Evolutionary conservation across 305 asterid genomes (phyloP).

Genomic region (Fraxinus dipetala): DNA sequence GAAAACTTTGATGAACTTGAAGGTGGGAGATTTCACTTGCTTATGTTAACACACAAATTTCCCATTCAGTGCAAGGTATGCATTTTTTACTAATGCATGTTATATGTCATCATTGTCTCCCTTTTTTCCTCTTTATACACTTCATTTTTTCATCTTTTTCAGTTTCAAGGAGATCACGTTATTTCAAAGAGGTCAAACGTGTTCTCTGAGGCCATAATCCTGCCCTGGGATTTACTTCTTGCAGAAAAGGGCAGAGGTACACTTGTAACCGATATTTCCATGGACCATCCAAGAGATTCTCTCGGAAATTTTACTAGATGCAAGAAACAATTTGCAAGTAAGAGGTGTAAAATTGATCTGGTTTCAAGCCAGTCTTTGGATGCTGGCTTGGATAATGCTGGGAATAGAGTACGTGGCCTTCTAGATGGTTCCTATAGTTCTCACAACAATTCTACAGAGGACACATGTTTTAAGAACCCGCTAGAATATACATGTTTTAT

Average conservation of each 20-base stretch:
- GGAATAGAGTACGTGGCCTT: slow-evolving; percentile 25
- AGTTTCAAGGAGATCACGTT: slow-evolving; percentile 53
- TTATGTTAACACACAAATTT: slow-evolving; percentile 70
- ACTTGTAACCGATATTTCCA: slow-evolving; percentile 20
- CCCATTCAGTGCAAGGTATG: slow-evolving; percentile 66
- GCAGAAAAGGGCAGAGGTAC: slow-evolving; percentile 42
- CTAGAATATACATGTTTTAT: slow-evolving; percentile 50
- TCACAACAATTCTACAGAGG: slow-evolving; percentile 25
- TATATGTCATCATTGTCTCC: background rate
- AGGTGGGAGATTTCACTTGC: slow-evolving; percentile 66
- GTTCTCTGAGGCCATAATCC: slow-evolving; percentile 70
- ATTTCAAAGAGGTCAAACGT: slow-evolving; percentile 42
- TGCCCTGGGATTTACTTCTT: slow-evolving; percentile 80
- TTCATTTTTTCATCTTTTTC: slow-evolving; percentile 25
- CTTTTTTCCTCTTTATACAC: slow-evolving; percentile 13
- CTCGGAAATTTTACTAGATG: slow-evolving; percentile 19
- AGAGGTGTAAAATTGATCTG: slow-evolving; percentile 52
- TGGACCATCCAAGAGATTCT: slow-evolving; percentile 32
- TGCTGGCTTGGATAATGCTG: slow-evolving; percentile 28
- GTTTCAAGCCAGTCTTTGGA: slow-evolving; percentile 25
- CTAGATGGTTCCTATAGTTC: slow-evolving; percentile 20
- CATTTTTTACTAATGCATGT: slow-evolving; percentile 14
- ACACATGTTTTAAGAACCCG: slow-evolving; percentile 19
- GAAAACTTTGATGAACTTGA: slow-evolving; percentile 44
- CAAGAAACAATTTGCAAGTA: slow-evolving; percentile 27